phyloP scores from a whole-genome alignment of 306 rosid genomes.

The Macrotyloma uniflorum region DNA sequence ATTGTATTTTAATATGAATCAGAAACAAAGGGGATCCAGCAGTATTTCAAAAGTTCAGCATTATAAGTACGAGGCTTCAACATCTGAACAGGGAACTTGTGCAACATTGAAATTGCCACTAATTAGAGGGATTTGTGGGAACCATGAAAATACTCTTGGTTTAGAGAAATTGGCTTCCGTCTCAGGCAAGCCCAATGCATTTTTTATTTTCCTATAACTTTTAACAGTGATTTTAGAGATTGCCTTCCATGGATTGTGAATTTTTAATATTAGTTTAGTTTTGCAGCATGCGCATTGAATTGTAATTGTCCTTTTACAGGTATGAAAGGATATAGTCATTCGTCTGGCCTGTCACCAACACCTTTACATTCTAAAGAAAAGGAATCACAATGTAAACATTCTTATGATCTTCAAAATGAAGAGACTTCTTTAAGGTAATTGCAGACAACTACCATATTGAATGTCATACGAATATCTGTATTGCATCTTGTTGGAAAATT shows the following conservation, averaged over 20 bases:
- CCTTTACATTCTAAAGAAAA: slow-evolving; percentile 41
- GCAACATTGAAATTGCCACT: slow-evolving; percentile 36
- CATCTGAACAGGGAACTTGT: slow-evolving; percentile 43
- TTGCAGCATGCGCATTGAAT: slow-evolving; percentile 19
- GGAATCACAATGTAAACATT: slow-evolving; percentile 40
- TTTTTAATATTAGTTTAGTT: neutral
- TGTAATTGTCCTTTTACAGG: slow-evolving; percentile 44
- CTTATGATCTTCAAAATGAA: slow-evolving; percentile 45
- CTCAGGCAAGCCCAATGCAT: slow-evolving; percentile 37
- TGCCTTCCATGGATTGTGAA: slow-evolving; percentile 22
- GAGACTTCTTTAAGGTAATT: slow-evolving; percentile 57
- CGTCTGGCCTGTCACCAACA: slow-evolving; percentile 40
- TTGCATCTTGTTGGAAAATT: slow-evolving; percentile 18
- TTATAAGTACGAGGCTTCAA: slow-evolving; percentile 35
- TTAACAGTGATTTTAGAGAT: slow-evolving; percentile 9
- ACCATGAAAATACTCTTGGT: slow-evolving; percentile 41
- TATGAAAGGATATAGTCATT: slow-evolving; percentile 37
- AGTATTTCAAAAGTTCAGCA: slow-evolving; percentile 42
- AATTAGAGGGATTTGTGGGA: slow-evolving; percentile 33
- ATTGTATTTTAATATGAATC: slow-evolving; percentile 40
- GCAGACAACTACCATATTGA: slow-evolving; percentile 15
- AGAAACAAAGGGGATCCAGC: slow-evolving; percentile 43
- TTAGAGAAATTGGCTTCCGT: slow-evolving; percentile 42
- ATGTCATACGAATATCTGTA: slow-evolving; percentile 6
- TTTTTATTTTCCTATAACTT: slow-evolving; percentile 5